Evolutionary conservation across 129 eudicot species (phyloP), one percentile per base, ranked within the genome.

Genomic region (Centaurea solstitialis): DNA sequence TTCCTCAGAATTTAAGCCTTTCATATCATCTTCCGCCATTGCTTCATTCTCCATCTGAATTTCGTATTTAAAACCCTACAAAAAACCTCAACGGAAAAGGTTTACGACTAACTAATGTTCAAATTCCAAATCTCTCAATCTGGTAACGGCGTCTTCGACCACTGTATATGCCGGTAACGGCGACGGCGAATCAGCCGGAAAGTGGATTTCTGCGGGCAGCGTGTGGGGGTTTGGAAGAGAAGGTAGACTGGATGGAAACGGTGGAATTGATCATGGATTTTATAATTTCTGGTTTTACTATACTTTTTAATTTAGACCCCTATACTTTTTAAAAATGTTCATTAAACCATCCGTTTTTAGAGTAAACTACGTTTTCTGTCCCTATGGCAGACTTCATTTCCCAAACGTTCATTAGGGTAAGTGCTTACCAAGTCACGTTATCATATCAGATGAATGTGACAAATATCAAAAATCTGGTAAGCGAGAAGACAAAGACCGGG

Each of bases 1-100:
- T 23, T 74, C 57, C 57, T 79, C 84, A 21, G 77, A 79, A 28
- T 68, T 74, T 26, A 24, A 3, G 23, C 39, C 35, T 53, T 43
- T 35, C 9, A 61, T 70, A 6, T 35, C 21, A 24, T 50, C 5
- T 78, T 74, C 73, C 74, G 41, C 84, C 87, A 74, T 84, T 73
- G 65, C 73, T 7, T 82, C 23, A 2, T 23, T 33, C 18, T 68
- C 40, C 12, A 30, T 79, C 38, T 37, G 35, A 20, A 53, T 17
- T 79, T 40, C 13, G 57, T 24, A 68, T 15, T 53, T 37, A 47
- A 45, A 81, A 74, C 79, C 74, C 68, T 74, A 74, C 41, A 39
- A 72, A 62, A 39, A 79, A 35, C 69, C 69, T 70, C 6, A 20
- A 79, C 20, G 45, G 6, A 21, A 37, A 39, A 76, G 21, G n/a